Base-by-base conservation (phyloP, 257 asterid genomes). In the Plantago ovata region DNA sequence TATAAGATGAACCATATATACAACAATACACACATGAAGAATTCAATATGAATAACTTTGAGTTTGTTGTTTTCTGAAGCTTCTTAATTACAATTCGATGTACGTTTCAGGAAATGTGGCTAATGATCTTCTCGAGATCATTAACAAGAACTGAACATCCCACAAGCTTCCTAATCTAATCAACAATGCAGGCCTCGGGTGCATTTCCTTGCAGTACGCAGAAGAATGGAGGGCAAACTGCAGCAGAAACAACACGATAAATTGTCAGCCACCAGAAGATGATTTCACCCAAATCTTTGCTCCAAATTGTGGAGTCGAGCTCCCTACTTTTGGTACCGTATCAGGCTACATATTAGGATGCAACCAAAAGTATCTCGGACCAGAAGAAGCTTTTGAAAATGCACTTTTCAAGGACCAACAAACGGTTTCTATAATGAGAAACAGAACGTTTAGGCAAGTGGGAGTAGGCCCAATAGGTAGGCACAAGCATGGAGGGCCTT, bases 241-340 rank as follows among this genome's bases (percentile, higher is more conserved):
- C 79, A 82, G 68, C 58, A 58, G 38, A 56, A 77, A 73, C 83
- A 75, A 67, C 52, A 79, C 80, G n/a, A 53, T 81, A 13, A 72
- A 64, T 11, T 87, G 96, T 44, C 77, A 67, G 39, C 93, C 94
- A 20, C 47, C 69, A 0, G 80, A 69, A 23, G 94, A 87, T 15
- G 89, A 84, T 66, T 84, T 87, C 74, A 87, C 93, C 1, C 78
- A 82, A 69, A 57, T 88, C 10, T 88, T 88, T 19, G 95, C 96
- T 66, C 95, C 96, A 45, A 81, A 88, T 24, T 87, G 96, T 38
- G 96, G 96, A 0, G 84, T 87, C 1, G 94, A 87, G 63, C 86
- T 87, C 56, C 96, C 94, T 11, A 87, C 96, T 9, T 79, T 84
- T 19, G 89, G 92, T 0, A 69, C 86, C 39, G 77, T 88, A 73